These are phyloP conservation scores for Ammopiptanthus mongolicus DNA, from an alignment of 306 rosid genomes.

Conservation along the genomic window DNA sequence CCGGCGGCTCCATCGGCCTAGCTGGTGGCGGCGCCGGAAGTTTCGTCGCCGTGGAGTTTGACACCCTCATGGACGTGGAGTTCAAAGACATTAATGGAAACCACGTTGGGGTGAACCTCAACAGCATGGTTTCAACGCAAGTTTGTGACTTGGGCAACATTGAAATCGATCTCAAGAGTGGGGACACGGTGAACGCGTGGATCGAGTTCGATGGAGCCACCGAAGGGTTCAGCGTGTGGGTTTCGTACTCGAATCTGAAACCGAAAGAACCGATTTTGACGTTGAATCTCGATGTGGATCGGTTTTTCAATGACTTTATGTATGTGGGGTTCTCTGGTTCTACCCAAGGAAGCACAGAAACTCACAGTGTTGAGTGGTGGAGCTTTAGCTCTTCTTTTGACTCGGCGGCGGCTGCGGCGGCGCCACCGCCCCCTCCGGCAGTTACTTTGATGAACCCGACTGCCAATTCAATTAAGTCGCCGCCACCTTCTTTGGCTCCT, in stretches of 20 bases:
- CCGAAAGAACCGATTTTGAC: constrained; percentile 71
- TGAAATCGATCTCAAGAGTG: constrained; percentile 81
- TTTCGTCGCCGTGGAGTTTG: constrained; percentile 86
- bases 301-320: constrained; percentile 73
- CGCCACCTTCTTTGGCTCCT: constrained; percentile 77
- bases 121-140: constrained; percentile 59
- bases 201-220: constrained; percentile 70
- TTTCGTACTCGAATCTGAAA: constrained; percentile 85
- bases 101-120: constrained; percentile 92
- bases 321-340: constrained; percentile 95
- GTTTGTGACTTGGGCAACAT: constrained; percentile 50
- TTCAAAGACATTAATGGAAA: constrained; percentile 86
- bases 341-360: constrained; percentile 94
- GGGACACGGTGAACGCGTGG: constrained; percentile 80
- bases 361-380: constrained; percentile 89
- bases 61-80: constrained; percentile 87
- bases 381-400: constrained; percentile 75
- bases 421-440: constrained; percentile 64
- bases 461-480: constrained; percentile 44
- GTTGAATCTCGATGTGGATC: constrained; percentile 56
- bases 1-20: constrained; percentile 83
- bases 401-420: background rate
- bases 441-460: constrained; percentile 58
- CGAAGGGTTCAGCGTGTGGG: constrained; percentile 52
- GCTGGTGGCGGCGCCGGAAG: constrained; percentile 19